phyloP scores from a whole-genome alignment of 768 basidiomycete species.

The Mycena floridula region DNA sequence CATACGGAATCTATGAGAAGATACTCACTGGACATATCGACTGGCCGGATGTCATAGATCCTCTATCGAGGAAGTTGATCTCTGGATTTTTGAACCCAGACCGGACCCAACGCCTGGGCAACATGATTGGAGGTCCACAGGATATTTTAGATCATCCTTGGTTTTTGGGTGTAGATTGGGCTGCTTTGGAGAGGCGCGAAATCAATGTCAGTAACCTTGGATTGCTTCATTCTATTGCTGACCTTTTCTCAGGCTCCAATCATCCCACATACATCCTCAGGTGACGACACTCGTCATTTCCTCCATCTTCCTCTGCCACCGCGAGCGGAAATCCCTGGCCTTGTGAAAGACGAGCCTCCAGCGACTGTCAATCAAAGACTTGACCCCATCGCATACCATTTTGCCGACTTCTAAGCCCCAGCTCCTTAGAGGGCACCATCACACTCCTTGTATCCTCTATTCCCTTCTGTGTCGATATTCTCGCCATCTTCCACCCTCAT shows the following conservation, averaged over 20 bases:
- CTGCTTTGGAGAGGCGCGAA: slow-evolving; percentile 76
- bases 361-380: slow-evolving; percentile 56
- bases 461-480: background rate
- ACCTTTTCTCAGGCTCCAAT: slow-evolving; percentile 64
- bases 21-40: slow-evolving; percentile 84
- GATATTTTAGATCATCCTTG: slow-evolving; percentile 90
- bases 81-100: slow-evolving; percentile 87
- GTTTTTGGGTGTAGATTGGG: slow-evolving; percentile 96
- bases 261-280: slow-evolving; percentile 71
- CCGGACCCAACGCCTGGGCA: slow-evolving; percentile 85
- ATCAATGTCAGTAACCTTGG: slow-evolving; percentile 56
- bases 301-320: slow-evolving; percentile 72
- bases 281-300: slow-evolving; percentile 85
- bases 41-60: slow-evolving; percentile 90
- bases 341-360: slow-evolving; percentile 57
- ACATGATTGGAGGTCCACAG: slow-evolving; percentile 86
- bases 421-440: background rate
- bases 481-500: background rate
- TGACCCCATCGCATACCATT: slow-evolving; percentile 64
- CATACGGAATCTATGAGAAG: slow-evolving; percentile 97
- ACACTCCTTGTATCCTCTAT: background rate
- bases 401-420: slow-evolving; percentile 62
- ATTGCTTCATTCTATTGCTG: background rate
- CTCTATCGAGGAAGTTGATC: slow-evolving; percentile 84
- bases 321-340: slow-evolving; percentile 74